Base-by-base conservation (phyloP, 192 early-diverging fungal species). In the Dissophora ornata region DNA sequence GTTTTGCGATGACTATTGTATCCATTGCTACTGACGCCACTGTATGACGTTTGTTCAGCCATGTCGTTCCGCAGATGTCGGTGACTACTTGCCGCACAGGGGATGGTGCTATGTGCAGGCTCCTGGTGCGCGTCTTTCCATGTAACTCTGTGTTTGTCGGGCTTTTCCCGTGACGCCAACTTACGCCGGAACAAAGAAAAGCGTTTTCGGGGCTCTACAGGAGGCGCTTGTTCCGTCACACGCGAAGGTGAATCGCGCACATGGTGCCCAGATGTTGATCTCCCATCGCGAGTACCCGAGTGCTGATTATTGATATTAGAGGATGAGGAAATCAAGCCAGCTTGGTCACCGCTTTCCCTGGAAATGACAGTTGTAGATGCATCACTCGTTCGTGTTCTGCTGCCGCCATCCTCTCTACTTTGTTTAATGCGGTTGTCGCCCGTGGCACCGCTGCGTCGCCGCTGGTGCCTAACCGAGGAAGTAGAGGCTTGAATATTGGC, bases 161-260 rank as follows among this genome's bases (percentile, higher is more conserved):
- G 6, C 46, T 41, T 29, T 25, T 24, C 45, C 28, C 19, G 25
- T 12, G 33, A 41, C 19, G 7, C 32, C 25, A 57, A 24, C 9
- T 24, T 36, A 18, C 56, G 36, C 13, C 57, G 57, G 48, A 69
- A 60, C 24, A 60, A 30, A 29, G 48, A 49, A 57, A 69, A 69
- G 30, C 29, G 57, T 34, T 59, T 60, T 53, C 11, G 38, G 33
- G 57, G 28, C 24, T 15, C 10, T 18, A 46, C 22, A 51, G 34
- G 46, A 11, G 16, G 45, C 32, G 18, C 42, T 15, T 26, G 47
- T 11, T 28, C 45, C 29, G 25, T 10, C 33, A 41, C 22, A 16
- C 40, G 32, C 32, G 45, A 46, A 48, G 59, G 33, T 49, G n/a
- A n/a, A n/a, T n/a, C n/a, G n/a, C n/a, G n/a, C n/a, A n/a, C n/a